Evolutionary conservation across 345 rosid genomes (phyloP).

Genomic region (Lepidium aucheri): DNA sequence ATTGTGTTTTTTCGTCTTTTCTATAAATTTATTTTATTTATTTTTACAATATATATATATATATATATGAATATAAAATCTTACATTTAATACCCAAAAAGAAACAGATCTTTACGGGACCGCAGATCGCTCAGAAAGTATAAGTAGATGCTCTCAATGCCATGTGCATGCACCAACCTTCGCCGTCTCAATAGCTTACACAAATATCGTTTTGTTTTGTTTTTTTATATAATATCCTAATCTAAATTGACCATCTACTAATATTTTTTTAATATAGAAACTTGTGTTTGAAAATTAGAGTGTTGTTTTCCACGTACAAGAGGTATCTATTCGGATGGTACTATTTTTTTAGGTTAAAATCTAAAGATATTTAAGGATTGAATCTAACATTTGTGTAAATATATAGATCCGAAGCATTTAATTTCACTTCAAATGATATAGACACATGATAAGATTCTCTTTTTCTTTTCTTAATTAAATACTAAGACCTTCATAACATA

Average conservation of each 20-base stretch:
- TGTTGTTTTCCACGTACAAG: not conserved
- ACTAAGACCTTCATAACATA: not conserved
- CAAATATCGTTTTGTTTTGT: not conserved
- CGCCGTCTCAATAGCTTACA: conserved; percentile 17
- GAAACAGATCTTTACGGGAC: too few relatives aligned
- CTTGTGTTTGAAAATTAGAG: not conserved
- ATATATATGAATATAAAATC: too few relatives aligned
- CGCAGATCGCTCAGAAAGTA: conserved; percentile 30
- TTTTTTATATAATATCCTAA: too few relatives aligned
- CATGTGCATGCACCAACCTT: conserved; percentile 27
- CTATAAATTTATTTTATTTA: too few relatives aligned
- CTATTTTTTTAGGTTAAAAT: not conserved
- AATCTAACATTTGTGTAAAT: conserved; percentile 9
- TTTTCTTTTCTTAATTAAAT: not conserved
- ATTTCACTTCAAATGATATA: not conserved
- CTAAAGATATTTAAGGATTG: not conserved
- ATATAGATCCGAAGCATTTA: conserved; percentile 4
- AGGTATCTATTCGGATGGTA: not conserved
- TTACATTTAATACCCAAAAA: too few relatives aligned
- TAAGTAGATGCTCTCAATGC: conserved; percentile 4
- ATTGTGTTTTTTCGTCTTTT: too few relatives aligned
- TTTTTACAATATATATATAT: too few relatives aligned
- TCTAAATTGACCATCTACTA: not conserved
- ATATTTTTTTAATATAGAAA: not conserved
- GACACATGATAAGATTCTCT: conserved; percentile 15